Conservation (phyloP, 2,329 filamentous ascomycete genomes). For the Pyrenophora graminea region DNA sequence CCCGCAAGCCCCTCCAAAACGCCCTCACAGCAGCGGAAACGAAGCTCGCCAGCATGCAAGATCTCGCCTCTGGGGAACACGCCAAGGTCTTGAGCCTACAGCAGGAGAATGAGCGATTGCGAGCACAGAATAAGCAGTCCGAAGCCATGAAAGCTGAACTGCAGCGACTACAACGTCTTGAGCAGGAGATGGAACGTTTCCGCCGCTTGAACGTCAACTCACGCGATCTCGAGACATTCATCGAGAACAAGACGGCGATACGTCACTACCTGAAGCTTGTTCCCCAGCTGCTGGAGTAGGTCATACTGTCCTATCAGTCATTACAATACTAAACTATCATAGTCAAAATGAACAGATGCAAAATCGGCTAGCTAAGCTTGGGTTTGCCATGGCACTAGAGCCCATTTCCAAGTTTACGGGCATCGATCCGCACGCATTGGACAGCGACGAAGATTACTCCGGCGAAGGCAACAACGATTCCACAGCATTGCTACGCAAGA, state of each 20-base stretch:
- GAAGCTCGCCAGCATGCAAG: constrained; percentile 34
- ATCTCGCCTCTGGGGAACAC: constrained; percentile 44
- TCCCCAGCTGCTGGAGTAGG: constrained; percentile 35
- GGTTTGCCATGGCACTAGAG: constrained; percentile 34
- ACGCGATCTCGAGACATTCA: constrained; percentile 26
- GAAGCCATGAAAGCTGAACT: constrained; percentile 19
- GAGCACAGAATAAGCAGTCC: constrained; percentile 11
- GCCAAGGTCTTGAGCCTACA: constrained; percentile 33
- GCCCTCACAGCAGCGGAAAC: constrained; percentile 23
- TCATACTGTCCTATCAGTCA: background rate
- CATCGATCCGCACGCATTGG: constrained; percentile 12
- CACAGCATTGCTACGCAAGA: constrained; percentile 13
- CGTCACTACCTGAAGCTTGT: constrained; percentile 35
- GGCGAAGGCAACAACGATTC: background rate
- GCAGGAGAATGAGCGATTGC: constrained; percentile 26
- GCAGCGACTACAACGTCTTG: constrained; percentile 22
- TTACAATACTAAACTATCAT: constrained; percentile 14
- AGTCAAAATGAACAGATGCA: constrained; percentile 41
- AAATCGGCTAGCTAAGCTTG: constrained; percentile 31
- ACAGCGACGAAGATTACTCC: constrained; percentile 13
- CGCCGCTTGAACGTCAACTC: constrained; percentile 21
- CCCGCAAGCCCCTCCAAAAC: constrained; percentile 23
- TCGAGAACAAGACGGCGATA: constrained; percentile 30
- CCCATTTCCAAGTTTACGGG: constrained; percentile 29
- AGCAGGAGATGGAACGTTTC: constrained; percentile 25